These are phyloP conservation scores for Houttuynia cordata DNA, from an alignment of 164 flowering plant species.

Conservation along the genomic window DNA sequence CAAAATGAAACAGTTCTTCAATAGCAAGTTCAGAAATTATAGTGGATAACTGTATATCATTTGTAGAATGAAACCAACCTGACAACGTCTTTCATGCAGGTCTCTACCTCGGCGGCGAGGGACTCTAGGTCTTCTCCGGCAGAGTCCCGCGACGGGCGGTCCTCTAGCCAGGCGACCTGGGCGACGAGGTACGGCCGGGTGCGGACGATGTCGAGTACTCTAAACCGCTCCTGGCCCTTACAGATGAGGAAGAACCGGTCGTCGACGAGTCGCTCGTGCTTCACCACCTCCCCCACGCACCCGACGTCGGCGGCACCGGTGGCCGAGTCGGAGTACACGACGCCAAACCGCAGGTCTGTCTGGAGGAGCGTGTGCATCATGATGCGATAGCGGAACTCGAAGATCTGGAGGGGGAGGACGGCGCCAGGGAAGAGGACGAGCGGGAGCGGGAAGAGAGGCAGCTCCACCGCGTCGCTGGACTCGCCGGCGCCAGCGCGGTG, in stretches of 20 bases:
- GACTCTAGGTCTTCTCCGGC: conserved; percentile 45
- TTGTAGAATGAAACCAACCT: neutral
- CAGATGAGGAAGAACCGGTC: conserved; percentile 94
- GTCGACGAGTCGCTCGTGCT: conserved; percentile 89
- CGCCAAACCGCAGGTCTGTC: conserved; percentile 93
- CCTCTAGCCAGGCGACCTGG: conserved; percentile 79
- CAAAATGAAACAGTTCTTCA: too few species aligned
- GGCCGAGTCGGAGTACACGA: conserved; percentile 62
- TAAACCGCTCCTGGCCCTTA: conserved; percentile 90
- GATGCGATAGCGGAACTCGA: conserved; percentile 90
- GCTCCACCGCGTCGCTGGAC: conserved; percentile 61
- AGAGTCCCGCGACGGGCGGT: conserved; percentile 46
- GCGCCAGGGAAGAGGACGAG: conserved; percentile 96
- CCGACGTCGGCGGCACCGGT: conserved; percentile 80
- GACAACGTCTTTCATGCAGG: conserved; percentile 85
- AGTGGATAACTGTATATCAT: too few species aligned
- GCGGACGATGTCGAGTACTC: conserved; percentile 48
- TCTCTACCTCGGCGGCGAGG: conserved; percentile 67
- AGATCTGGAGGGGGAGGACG: conserved; percentile 83
- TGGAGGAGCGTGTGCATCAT: conserved; percentile 97
- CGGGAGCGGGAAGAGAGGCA: conserved; percentile 90
- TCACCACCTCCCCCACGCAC: conserved; percentile 90
- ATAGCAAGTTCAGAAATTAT: too few species aligned
- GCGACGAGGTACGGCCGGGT: conserved; percentile 87
- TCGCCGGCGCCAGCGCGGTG: conserved; percentile 43